phyloP scores from a whole-genome alignment of 371 early-diverging fungal species.

The Mucor circinelloides region DNA sequence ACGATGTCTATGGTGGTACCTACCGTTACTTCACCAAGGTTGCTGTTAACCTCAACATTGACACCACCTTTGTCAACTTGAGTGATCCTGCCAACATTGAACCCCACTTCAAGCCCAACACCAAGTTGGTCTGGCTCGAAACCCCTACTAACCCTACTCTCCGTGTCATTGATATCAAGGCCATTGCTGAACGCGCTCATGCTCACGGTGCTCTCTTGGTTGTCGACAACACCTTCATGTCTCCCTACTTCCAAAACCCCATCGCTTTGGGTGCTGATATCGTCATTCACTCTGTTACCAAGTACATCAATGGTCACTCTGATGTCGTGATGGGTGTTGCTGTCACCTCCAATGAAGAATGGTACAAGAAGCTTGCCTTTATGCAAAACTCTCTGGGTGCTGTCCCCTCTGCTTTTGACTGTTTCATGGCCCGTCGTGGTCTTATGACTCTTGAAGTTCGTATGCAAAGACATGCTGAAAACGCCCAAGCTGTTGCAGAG shows the following conservation, averaged over 20 bases:
- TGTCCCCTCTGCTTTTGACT: conserved; percentile 97
- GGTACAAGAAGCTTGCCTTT: conserved; percentile 81
- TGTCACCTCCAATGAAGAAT: conserved; percentile 73
- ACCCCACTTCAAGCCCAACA: conserved; percentile 72
- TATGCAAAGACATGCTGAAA: conserved; percentile 89
- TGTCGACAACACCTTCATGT: conserved; percentile 99
- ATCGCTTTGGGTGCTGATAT: conserved; percentile 92
- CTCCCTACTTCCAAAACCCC: conserved; percentile 96
- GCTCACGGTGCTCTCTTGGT: conserved; percentile 78
- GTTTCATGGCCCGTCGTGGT: conserved; percentile 94
- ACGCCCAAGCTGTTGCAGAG: conserved; percentile 81
- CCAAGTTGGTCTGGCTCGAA: conserved; percentile 93
- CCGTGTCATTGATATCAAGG: conserved; percentile 89
- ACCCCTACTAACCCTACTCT: conserved; percentile 97
- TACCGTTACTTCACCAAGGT: conserved; percentile 97
- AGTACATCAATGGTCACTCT: conserved; percentile 98
- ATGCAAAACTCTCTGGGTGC: conserved; percentile 96
- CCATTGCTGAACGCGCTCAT: conserved; percentile 84
- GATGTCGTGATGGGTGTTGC: conserved; percentile 98
- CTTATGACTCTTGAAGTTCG: conserved; percentile 94
- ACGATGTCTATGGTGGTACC: conserved; percentile 98
- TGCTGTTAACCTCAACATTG: conserved; percentile 69
- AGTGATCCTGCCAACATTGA: conserved; percentile 72
- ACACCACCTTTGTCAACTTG: conserved; percentile 90
- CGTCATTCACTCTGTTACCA: conserved; percentile 98